Evolutionary conservation across 257 asterid species (phyloP).

Genomic region (Cinchona pubescens): DNA sequence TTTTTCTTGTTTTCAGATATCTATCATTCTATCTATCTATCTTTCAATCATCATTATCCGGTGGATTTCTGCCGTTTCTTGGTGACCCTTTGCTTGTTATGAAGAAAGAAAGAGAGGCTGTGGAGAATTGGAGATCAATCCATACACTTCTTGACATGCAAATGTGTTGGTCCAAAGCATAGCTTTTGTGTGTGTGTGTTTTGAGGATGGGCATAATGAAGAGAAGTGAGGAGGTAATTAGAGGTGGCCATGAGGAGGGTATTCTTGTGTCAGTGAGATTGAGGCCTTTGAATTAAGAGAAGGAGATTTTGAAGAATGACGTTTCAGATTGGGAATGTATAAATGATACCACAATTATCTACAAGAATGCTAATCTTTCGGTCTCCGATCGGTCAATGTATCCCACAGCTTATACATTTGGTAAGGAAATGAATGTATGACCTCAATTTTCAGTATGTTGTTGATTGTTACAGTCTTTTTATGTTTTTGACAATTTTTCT

Average conservation of each 20-base stretch:
- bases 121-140: conserved; percentile 15
- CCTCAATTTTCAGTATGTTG: conserved; percentile 6
- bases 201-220: conserved; percentile 27
- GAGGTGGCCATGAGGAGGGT: conserved; percentile 57
- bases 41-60: conserved; percentile 29
- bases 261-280: conserved; percentile 90
- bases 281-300: conserved; percentile 78
- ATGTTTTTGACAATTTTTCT: not conserved
- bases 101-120: conserved; percentile 5
- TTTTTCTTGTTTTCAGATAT: conserved; percentile 22
- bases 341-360: conserved; percentile 64
- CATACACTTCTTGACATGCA: conserved; percentile 5
- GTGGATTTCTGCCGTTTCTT: conserved; percentile 41
- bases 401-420: conserved; percentile 79
- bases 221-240: conserved; percentile 26
- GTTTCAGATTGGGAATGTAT: conserved; percentile 96
- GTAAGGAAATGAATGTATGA: conserved; percentile 43
- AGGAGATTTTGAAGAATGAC: conserved; percentile 69
- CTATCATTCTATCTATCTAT: not conserved
- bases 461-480: not conserved
- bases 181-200: too few species aligned
- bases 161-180: conserved; percentile 5
- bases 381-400: conserved; percentile 81
- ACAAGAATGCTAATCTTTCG: conserved; percentile 66
- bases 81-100: conserved; percentile 34